These are phyloP conservation scores for Saxophila tyrrhenica DNA, from an alignment of 495 filamentous ascomycete genomes.

Conservation along the genomic window DNA sequence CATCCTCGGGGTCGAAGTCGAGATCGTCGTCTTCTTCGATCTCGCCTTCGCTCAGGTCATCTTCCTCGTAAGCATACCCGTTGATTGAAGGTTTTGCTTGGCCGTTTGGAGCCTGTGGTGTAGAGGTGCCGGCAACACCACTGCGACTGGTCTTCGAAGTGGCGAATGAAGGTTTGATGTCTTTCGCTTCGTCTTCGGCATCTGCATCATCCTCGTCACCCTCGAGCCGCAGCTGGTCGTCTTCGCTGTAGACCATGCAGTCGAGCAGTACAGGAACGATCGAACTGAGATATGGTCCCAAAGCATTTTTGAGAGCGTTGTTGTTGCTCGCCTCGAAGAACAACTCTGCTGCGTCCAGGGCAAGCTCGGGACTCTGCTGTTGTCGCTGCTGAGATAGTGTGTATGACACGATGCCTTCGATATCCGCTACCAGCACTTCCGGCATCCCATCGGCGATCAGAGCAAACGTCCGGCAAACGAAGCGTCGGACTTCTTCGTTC, in stretches of 20 bases:
- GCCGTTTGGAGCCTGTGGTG: slow-evolving; percentile 33
- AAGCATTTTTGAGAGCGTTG: slow-evolving; percentile 59
- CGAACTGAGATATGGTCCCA: slow-evolving; percentile 68
- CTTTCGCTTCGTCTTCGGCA: slow-evolving; percentile 75
- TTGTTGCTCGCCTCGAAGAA: slow-evolving; percentile 83
- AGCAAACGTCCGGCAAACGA: slow-evolving; percentile 87
- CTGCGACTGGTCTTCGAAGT: slow-evolving; percentile 46
- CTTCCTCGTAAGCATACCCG: slow-evolving; percentile 39
- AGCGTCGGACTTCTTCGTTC: slow-evolving; percentile 67
- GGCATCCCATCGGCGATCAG: slow-evolving; percentile 84
- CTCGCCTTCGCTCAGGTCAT: slow-evolving; percentile 78
- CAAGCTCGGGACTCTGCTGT: slow-evolving; percentile 75
- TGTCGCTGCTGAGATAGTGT: slow-evolving; percentile 81
- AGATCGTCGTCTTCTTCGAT: slow-evolving; percentile 66
- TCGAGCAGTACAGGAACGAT: slow-evolving; percentile 85
- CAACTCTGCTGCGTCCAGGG: slow-evolving; percentile 92
- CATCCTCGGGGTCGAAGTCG: slow-evolving; percentile 73
- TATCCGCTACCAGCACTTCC: slow-evolving; percentile 79
- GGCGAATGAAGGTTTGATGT: slow-evolving; percentile 89
- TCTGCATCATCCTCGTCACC: slow-evolving; percentile 79
- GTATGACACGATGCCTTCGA: slow-evolving; percentile 83
- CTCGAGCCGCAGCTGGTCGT: slow-evolving; percentile 76
- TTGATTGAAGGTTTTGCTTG: slow-evolving; percentile 12
- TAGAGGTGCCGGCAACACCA: slow-evolving; percentile 36
- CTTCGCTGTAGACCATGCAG: slow-evolving; percentile 93